These are phyloP conservation scores for Gynostemma pentaphyllum DNA, from an alignment of 306 rosid species.

Conservation along the genomic window DNA sequence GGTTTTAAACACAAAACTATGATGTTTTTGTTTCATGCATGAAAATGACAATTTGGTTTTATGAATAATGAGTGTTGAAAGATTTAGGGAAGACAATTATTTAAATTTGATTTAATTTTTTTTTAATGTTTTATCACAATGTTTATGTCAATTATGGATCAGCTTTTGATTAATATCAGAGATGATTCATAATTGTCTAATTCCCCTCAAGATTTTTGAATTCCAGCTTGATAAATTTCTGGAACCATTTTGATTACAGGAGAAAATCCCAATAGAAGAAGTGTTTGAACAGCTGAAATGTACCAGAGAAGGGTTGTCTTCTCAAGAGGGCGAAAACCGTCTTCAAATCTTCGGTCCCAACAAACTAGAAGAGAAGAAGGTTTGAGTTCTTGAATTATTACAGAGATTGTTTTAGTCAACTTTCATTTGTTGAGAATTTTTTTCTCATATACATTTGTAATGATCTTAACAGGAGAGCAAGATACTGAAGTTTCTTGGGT, in stretches of 20 bases:
- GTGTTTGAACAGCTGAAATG: slow-evolving; percentile 91
- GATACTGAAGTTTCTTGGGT: slow-evolving; percentile 85
- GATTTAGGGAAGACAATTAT: no score
- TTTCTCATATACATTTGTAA: slow-evolving; percentile 17
- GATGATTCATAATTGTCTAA: neutral
- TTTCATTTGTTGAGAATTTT: neutral
- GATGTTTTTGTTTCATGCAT: neutral
- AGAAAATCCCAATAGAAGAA: slow-evolving; percentile 83
- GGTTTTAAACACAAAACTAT: neutral
- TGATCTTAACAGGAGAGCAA: slow-evolving; percentile 68
- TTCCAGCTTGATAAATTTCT: slow-evolving; percentile 3
- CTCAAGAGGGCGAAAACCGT: slow-evolving; percentile 72
- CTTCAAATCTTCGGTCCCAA: slow-evolving; percentile 90
- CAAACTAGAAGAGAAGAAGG: slow-evolving; percentile 97
- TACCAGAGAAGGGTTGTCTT: slow-evolving; percentile 53
- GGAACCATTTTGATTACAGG: slow-evolving; percentile 32
- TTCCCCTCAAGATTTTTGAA: neutral
- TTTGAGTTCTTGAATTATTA: neutral
- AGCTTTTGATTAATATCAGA: no score
- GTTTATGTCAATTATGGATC: no score
- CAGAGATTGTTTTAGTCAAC: neutral
- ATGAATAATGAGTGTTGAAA: no score
- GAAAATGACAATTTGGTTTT: neutral
- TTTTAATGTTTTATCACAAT: neutral
- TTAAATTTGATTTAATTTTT: no score